Conservation (phyloP, 148 eudicot species). For the Camellia japonica region DNA sequence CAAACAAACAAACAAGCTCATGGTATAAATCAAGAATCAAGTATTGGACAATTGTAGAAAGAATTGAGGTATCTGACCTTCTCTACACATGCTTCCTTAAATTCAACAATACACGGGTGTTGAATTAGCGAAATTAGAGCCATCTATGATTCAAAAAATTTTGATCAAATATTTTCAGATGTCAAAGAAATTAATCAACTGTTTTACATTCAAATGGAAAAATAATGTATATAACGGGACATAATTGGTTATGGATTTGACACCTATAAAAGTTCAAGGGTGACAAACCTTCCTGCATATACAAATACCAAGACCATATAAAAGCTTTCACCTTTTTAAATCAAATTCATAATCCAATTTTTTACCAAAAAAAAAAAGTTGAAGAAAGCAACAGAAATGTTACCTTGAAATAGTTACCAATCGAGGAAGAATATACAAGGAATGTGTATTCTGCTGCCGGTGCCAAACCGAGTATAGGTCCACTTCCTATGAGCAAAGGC, state of each 20-base stretch:
- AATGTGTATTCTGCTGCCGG: constrained; percentile 85
- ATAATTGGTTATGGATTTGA: constrained; percentile 79
- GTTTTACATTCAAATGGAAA: neutral
- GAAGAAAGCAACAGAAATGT: neutral
- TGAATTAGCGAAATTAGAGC: constrained; percentile 89
- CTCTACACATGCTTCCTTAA: constrained; percentile 98
- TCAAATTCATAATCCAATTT: no score
- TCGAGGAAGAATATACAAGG: constrained; percentile 80
- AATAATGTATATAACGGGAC: constrained; percentile 51
- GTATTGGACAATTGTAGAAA: neutral
- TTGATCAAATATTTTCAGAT: no score
- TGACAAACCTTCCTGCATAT: no score
- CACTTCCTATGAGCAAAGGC: constrained; percentile 53
- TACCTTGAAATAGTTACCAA: constrained; percentile 83
- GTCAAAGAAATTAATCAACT: no score
- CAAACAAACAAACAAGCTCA: neutral
- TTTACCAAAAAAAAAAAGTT: no score
- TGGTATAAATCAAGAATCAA: constrained; percentile 6
- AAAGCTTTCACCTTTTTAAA: no score
- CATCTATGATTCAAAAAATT: constrained; percentile 51
- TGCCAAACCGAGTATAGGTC: constrained; percentile 45
- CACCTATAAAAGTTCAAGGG: constrained; percentile 75
- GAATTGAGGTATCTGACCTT: constrained; percentile 51
- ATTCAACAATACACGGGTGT: constrained; percentile 93
- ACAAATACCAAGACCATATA: no score